Evolutionary conservation across 2,329 filamentous ascomycete genomes (phyloP).

Genomic region (Colletotrichum tropicale): DNA sequence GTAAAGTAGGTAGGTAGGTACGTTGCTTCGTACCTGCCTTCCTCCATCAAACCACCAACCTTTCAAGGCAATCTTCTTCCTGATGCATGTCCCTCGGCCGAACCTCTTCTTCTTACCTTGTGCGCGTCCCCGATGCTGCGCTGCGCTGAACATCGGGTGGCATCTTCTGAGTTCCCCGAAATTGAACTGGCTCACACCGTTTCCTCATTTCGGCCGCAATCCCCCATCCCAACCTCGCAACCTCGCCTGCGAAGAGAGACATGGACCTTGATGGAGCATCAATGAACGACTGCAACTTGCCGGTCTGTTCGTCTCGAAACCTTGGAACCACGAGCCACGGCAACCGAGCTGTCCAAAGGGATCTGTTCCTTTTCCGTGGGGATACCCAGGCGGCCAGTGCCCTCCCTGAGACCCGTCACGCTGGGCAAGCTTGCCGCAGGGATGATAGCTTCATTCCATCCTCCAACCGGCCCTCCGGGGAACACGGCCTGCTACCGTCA

Average conservation of each 20-base stretch:
- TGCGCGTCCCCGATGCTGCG: neutral
- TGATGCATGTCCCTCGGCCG: neutral
- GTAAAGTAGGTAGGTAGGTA: neutral
- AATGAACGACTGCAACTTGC: neutral
- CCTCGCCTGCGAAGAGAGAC: neutral
- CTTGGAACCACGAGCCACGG: neutral
- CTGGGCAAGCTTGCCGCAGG: conserved; percentile 2
- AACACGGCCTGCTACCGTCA: conserved; percentile 5
- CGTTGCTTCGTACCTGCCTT: neutral
- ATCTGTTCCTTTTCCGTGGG: conserved; percentile 1
- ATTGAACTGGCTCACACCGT: neutral
- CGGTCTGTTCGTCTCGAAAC: neutral
- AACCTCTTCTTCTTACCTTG: neutral
- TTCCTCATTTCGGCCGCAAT: neutral
- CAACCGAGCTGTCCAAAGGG: conserved; percentile 2
- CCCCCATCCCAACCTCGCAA: neutral
- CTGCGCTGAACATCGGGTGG: neutral
- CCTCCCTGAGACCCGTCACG: neutral
- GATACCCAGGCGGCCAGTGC: conserved; percentile 11
- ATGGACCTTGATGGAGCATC: neutral
- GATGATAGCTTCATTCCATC: conserved; percentile 2
- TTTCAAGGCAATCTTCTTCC: neutral
- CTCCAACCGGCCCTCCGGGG: neutral
- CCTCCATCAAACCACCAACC: neutral
- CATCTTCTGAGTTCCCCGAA: neutral